Evolutionary conservation across 371 early-diverging fungal species (phyloP).

Genomic region (Batkoa obscura): DNA sequence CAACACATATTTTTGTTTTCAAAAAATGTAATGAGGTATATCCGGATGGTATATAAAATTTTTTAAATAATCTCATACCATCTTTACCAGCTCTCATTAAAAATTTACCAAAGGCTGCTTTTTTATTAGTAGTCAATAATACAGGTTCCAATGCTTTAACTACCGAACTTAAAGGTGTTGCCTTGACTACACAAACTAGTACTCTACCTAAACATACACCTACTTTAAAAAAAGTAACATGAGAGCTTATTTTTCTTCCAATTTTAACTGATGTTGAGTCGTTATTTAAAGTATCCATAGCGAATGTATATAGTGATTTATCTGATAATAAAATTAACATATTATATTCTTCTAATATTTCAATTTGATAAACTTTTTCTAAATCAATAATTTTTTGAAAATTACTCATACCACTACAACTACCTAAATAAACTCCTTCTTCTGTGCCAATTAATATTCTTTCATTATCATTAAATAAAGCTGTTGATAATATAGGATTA

Average conservation of each 20-base stretch:
- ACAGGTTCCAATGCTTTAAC: constrained; percentile 55
- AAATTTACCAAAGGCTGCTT: constrained; percentile 18
- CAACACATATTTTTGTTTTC: constrained; percentile 62
- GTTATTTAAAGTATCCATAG: constrained; percentile 39
- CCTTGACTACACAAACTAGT: constrained; percentile 54
- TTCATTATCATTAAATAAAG: constrained; percentile 37
- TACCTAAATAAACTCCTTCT: constrained; percentile 47
- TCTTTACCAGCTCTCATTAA: constrained; percentile 29
- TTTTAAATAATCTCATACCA: constrained; percentile 42
- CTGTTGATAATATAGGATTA: constrained; percentile 49
- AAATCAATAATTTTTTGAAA: constrained; percentile 37
- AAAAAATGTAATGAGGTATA: constrained; percentile 58
- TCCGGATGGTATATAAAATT: constrained; percentile 79
- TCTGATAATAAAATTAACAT: constrained; percentile 65
- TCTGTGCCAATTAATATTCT: constrained; percentile 70
- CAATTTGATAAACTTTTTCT: constrained; percentile 72
- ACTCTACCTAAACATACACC: constrained; percentile 51
- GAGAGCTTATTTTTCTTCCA: constrained; percentile 46
- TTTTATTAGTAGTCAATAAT: constrained; percentile 29
- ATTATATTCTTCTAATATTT: constrained; percentile 50
- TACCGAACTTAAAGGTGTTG: constrained; percentile 36
- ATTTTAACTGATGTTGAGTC: constrained; percentile 19
- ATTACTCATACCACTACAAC: constrained; percentile 10
- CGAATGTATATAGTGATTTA: constrained; percentile 52
- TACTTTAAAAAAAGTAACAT: constrained; percentile 64